Evolutionary conservation across 202 grass and related monocot genomes (phyloP).

Genomic region (Panicum hallii): DNA sequence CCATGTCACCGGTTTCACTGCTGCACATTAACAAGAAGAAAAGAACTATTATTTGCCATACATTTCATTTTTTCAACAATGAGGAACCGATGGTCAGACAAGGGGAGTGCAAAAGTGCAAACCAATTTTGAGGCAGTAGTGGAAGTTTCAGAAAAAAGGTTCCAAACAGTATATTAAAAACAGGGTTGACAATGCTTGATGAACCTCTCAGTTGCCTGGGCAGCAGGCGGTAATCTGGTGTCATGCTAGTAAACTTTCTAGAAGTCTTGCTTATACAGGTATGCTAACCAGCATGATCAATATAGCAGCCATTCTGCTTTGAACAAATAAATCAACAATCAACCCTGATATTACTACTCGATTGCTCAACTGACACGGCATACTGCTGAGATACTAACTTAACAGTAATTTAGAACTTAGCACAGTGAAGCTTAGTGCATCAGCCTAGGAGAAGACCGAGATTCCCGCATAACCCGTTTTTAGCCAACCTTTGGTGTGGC

Average conservation of each 20-base stretch:
- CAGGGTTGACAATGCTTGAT: neutral
- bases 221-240: neutral
- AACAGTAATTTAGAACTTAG: neutral
- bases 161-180: neutral
- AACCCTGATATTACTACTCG: neutral
- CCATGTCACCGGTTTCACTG: slow-evolving; percentile 44
- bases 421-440: neutral
- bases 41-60: neutral
- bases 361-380: neutral
- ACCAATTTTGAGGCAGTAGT: neutral
- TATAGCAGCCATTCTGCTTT: neutral
- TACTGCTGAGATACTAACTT: neutral
- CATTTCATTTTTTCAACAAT: neutral
- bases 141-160: slow-evolving; percentile 8
- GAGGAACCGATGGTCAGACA: neutral
- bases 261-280: neutral
- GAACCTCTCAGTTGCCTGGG: neutral
- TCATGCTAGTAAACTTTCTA: neutral
- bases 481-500: neutral
- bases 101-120: neutral
- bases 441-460: neutral
- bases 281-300: neutral
- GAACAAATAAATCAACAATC: neutral
- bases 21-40: slow-evolving; percentile 9
- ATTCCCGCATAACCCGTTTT: neutral